These are phyloP conservation scores for Sugiyamaella lignohabitans DNA, from an alignment of 805 yeast genomes.

Conservation along the genomic window DNA sequence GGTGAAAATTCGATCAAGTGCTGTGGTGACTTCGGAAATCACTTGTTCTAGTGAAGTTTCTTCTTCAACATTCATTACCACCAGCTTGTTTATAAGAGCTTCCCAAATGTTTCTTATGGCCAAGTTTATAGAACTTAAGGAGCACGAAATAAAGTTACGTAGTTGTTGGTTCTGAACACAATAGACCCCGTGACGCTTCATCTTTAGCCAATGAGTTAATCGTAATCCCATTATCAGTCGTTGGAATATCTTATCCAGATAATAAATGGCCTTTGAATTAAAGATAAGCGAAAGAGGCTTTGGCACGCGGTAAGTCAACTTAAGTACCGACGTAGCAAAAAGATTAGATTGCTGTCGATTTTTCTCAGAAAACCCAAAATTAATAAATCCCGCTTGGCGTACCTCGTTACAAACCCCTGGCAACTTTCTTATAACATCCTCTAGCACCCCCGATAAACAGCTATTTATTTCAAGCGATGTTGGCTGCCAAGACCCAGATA, in stretches of 20 bases:
- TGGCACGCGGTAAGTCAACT: conserved; percentile 9
- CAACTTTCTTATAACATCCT: neutral
- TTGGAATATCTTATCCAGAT: conserved; percentile 3
- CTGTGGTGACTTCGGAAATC: no score
- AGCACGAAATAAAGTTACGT: neutral
- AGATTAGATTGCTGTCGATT: neutral
- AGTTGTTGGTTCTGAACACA: neutral
- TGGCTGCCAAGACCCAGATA: conserved; percentile 2
- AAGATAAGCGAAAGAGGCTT: conserved; percentile 10
- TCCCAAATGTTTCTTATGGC: neutral
- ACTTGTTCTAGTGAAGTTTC: neutral
- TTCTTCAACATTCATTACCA: neutral
- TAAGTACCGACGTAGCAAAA: conserved; percentile 8
- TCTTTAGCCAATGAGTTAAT: neutral
- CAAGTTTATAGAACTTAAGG: neutral
- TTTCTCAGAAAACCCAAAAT: conserved; percentile 5
- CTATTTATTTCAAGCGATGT: conserved; percentile 2
- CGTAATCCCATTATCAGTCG: neutral
- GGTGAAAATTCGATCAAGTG: no score
- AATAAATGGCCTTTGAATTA: conserved; percentile 1
- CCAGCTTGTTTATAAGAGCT: neutral
- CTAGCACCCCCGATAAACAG: conserved; percentile 7
- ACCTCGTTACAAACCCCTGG: conserved; percentile 1
- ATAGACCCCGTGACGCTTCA: neutral
- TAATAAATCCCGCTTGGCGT: neutral